A percentile compares a stretch with the other conserved stretches of the same genome.
phyloP scores from a whole-genome alignment of 768 basidiomycete species.

The Nidularia pulvinata region DNA sequence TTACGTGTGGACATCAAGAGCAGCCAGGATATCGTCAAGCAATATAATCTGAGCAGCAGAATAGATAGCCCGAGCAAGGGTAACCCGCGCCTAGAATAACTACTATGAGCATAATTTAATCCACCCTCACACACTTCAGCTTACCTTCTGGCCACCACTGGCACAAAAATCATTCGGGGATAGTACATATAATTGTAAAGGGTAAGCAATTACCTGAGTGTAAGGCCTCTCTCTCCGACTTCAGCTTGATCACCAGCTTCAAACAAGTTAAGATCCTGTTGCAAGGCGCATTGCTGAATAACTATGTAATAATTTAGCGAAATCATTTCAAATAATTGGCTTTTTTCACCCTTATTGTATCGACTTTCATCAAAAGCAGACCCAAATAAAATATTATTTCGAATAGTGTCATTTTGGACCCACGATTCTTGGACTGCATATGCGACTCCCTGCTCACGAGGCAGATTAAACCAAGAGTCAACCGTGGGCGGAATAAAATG shows the following conservation, averaged over 20 bases:
- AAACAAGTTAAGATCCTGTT: conserved; percentile 69
- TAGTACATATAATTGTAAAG: background rate
- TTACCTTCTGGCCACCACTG: background rate
- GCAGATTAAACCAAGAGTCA: conserved; percentile 69
- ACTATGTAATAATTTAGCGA: conserved; percentile 26
- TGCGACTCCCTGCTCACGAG: conserved; percentile 66
- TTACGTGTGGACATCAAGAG: conserved; percentile 42
- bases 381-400: conserved; percentile 86
- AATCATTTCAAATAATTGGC: background rate
- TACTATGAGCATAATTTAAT: conserved; percentile 14
- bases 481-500: conserved; percentile 52
- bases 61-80: conserved; percentile 44
- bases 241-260: conserved; percentile 70
- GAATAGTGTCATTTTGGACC: conserved; percentile 81
- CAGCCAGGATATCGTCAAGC: conserved; percentile 75
- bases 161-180: background rate
- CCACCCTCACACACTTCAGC: conserved; percentile 31
- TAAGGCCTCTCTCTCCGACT: conserved; percentile 72
- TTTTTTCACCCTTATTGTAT: conserved; percentile 54
- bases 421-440: conserved; percentile 87
- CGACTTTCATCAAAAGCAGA: conserved; percentile 71
- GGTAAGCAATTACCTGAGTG: conserved; percentile 26
- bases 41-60: conserved; percentile 59
- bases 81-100: conserved; percentile 36
- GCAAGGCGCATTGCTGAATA: conserved; percentile 71